phyloP scores from a whole-genome alignment of 495 filamentous ascomycete genomes.

The Pseudevernia furfuracea region DNA sequence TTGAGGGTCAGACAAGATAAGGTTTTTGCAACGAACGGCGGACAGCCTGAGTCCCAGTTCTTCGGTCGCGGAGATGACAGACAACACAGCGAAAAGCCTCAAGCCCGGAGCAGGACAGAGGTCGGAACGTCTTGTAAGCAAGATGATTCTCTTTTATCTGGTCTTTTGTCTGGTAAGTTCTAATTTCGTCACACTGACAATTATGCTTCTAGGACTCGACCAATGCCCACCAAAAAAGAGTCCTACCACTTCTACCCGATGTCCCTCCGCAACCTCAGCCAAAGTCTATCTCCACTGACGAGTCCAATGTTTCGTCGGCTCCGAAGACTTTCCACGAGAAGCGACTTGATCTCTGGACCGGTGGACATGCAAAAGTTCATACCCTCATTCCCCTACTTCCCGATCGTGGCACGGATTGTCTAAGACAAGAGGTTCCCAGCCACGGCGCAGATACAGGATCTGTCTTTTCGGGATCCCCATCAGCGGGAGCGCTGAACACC shows the following conservation, averaged over 20 bases:
- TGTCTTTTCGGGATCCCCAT: not conserved
- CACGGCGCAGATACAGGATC: not conserved
- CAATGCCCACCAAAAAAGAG: not conserved
- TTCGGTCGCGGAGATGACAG: not conserved
- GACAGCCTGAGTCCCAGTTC: not conserved
- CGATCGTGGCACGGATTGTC: not conserved
- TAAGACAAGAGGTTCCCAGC: not conserved
- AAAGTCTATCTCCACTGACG: not conserved
- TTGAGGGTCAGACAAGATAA: not conserved
- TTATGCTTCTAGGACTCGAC: not conserved
- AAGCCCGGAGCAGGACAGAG: not conserved
- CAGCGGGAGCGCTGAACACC: not conserved
- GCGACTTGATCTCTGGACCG: not conserved
- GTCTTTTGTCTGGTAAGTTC: not conserved
- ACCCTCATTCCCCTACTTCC: not conserved
- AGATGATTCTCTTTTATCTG: not conserved
- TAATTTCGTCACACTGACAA: not conserved
- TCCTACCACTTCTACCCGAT: not conserved
- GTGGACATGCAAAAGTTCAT: not conserved
- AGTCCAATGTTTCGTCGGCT: not conserved
- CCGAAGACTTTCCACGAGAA: not conserved
- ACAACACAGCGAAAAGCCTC: not conserved
- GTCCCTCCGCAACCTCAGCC: not conserved
- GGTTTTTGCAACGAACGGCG: not conserved
- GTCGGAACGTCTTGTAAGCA: not conserved